Evolutionary conservation across 257 asterid genomes (phyloP), one percentile per base, ranked within the genome.

Genomic region (Ligustrum vulgare): DNA sequence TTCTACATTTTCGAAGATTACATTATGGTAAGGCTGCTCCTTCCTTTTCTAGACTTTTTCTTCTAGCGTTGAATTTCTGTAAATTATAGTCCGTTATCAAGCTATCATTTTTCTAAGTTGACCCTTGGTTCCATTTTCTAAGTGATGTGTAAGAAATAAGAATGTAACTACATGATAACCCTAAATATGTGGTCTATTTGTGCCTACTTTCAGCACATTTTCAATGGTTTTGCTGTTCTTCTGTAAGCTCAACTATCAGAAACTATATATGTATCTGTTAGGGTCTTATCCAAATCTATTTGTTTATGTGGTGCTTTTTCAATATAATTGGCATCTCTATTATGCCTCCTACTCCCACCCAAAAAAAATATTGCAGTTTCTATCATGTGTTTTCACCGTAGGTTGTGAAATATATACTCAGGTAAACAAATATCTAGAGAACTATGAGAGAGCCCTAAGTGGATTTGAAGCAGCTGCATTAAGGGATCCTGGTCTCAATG

Each of bases 401-500:
- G 13, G 32, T 56, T n/a, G 64, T 56, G 25, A 20, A 56, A 49
- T 73, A 20, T 72, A 63, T 62, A 32, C 75, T 75, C 85, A 94
- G 98, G 97, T 93, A 75, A 89, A 91, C 86, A 94, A 87, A 76
- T 92, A 89, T 82, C 86, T 94, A 49, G 99, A 94, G 84, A 94
- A 94, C 82, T 94, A 94, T 76, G 98, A 92, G 85, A 90, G 97
- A 80, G 97, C 99, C 77, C 89, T 94, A 66, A 92, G 90, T 83
- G 98, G 99, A 82, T 94, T 94, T 85, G 97, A 92, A 88, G 98
- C 99, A 80, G 99, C 99, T 83, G 91, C 98, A 45, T 73, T 87
- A 54, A 89, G 84, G 89, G 98, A 94, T 84, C 99, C 99, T 81
- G 82, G 93, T 76, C 92, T 94, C 65, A 82, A 78, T 85, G 96